Conservation (phyloP, 148 eudicot species). For the Bassia scoparia region DNA sequence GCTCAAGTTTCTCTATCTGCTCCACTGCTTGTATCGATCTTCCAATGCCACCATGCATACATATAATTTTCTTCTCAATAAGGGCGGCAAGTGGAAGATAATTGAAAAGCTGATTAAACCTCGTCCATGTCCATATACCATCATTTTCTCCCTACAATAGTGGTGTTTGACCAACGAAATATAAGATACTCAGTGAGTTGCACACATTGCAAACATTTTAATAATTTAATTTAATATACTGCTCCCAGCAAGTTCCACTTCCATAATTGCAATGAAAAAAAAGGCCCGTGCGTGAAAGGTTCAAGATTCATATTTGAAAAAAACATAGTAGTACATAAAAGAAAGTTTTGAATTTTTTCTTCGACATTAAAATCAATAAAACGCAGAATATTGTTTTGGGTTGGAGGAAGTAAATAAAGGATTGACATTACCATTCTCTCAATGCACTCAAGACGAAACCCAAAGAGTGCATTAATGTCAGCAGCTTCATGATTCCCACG, state of each 20-base stretch:
- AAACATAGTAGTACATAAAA: neutral
- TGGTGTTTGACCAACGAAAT: constrained; percentile 29
- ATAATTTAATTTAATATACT: too few relatives aligned
- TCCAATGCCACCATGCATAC: constrained; percentile 99
- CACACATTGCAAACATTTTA: too few relatives aligned
- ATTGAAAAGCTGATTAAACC: constrained; percentile 93
- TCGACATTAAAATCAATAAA: neutral
- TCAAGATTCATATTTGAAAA: neutral
- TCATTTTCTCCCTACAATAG: constrained; percentile 79
- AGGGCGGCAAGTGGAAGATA: constrained; percentile 92
- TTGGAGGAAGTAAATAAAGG: neutral
- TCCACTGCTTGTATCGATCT: constrained; percentile 87
- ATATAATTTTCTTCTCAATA: constrained; percentile 91
- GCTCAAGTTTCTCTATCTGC: constrained; percentile 92
- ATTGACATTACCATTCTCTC: constrained; percentile 78
- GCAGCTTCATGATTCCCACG: constrained; percentile 99
- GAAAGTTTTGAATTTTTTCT: neutral
- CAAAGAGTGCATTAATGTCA: constrained; percentile 95
- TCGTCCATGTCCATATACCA: constrained; percentile 98
- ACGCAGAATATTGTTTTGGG: neutral
- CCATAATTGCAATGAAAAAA: neutral
- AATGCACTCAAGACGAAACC: constrained; percentile 96
- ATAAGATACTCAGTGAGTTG: too few relatives aligned
- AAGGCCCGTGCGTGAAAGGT: too few relatives aligned
- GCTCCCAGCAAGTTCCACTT: neutral